Conservation (phyloP, 306 rosid species). For the Medicago arabica region DNA sequence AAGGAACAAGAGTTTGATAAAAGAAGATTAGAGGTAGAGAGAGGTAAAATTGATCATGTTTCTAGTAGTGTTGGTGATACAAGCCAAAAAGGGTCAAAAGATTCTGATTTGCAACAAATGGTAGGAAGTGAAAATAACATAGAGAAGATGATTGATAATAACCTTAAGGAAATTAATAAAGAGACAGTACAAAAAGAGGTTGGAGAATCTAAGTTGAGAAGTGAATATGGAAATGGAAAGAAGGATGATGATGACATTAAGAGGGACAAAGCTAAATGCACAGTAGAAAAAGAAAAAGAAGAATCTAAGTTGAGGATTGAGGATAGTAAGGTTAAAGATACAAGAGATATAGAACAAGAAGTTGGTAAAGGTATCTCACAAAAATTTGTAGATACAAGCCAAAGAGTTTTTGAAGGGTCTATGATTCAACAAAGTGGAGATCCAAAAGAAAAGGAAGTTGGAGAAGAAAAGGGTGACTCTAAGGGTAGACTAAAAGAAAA, state of each 20-base stretch:
- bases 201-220: slow-evolving; percentile 31
- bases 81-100: slow-evolving; percentile 33
- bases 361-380: background rate
- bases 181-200: slow-evolving; percentile 5
- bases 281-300: background rate
- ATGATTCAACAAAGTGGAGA: slow-evolving; percentile 30
- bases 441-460: slow-evolving; percentile 12
- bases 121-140: background rate
- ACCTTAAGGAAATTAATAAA: background rate
- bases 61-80: slow-evolving; percentile 34
- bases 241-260: background rate
- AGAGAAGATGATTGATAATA: slow-evolving; percentile 8
- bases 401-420: slow-evolving; percentile 22
- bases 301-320: slow-evolving; percentile 19
- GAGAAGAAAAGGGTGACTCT: slow-evolving; percentile 26
- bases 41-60: slow-evolving; percentile 30
- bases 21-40: slow-evolving; percentile 20
- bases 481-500: too few relatives aligned
- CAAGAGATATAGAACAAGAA: background rate
- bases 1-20: slow-evolving; percentile 48
- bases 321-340: background rate
- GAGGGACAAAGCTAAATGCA: background rate
- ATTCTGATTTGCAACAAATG: background rate
- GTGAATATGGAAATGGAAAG: slow-evolving; percentile 2
- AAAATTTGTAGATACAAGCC: background rate